Evolutionary conservation across 78 protist genomes (phyloP).

Genomic region (Dictyostelium discoideum): dicty_2.7 NC_007089.4:3886501-3887000

Average conservation of each 20-base stretch:
- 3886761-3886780: background rate
- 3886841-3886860: slow-evolving; percentile 63
- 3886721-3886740: background rate
- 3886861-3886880: slow-evolving; percentile 70
- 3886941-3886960: slow-evolving; percentile 79
- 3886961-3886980: slow-evolving; percentile 49
- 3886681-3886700: background rate
- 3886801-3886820: background rate
- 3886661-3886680: background rate
- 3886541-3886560: slow-evolving; percentile 68
- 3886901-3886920: slow-evolving; percentile 85
- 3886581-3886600: slow-evolving; percentile 27
- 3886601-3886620: background rate
- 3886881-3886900: slow-evolving; percentile 77
- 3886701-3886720: background rate
- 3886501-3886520: slow-evolving; percentile 51
- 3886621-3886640: background rate
- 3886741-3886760: background rate
- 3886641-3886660: background rate
- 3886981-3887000: slow-evolving; percentile 42
- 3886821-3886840: slow-evolving; percentile 67
- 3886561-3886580: slow-evolving; percentile 46
- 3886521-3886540: slow-evolving; percentile 66
- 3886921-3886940: slow-evolving; percentile 85
- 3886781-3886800: background rate